Conservation (phyloP, 768 basidiomycete genomes). For the Fomitopsis pulvina region DNA sequence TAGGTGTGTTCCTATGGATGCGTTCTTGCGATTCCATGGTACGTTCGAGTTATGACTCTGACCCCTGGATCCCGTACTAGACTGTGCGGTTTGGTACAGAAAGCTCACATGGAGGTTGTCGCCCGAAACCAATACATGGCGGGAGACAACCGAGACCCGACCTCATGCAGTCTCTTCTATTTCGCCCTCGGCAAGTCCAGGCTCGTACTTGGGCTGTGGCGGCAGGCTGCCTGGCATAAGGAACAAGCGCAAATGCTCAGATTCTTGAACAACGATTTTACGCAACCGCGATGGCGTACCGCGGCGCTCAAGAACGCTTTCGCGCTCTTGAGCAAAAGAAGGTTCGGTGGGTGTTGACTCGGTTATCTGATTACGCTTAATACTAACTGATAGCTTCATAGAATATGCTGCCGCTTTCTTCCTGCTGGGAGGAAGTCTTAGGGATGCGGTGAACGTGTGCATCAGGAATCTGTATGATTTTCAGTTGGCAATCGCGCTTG, state of each 20-base stretch:
- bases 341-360: constrained; percentile 64
- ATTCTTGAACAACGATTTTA: constrained; percentile 89
- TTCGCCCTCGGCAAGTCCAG: constrained; percentile 92
- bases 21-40: constrained; percentile 76
- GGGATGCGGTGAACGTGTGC: constrained; percentile 90
- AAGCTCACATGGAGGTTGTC: constrained; percentile 75
- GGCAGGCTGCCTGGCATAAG: constrained; percentile 89
- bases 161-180: constrained; percentile 84
- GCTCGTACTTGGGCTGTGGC: constrained; percentile 92
- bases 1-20: constrained; percentile 88
- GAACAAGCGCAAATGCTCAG: constrained; percentile 88
- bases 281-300: constrained; percentile 76
- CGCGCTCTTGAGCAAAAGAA: constrained; percentile 81
- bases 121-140: constrained; percentile 92
- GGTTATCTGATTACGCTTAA: neutral
- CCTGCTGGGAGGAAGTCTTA: constrained; percentile 79
- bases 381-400: constrained; percentile 26
- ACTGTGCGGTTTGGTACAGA: constrained; percentile 36
- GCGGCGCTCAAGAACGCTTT: constrained; percentile 97
- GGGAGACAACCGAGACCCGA: constrained; percentile 83
- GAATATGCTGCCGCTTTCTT: constrained; percentile 99
- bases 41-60: constrained; percentile 19
- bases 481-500: constrained; percentile 83
- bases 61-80: neutral
- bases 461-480: constrained; percentile 84